Evolutionary conservation across 257 asterid genomes (phyloP), one percentile per base, ranked within the genome.

Genomic region (Petunia axillaris): DNA sequence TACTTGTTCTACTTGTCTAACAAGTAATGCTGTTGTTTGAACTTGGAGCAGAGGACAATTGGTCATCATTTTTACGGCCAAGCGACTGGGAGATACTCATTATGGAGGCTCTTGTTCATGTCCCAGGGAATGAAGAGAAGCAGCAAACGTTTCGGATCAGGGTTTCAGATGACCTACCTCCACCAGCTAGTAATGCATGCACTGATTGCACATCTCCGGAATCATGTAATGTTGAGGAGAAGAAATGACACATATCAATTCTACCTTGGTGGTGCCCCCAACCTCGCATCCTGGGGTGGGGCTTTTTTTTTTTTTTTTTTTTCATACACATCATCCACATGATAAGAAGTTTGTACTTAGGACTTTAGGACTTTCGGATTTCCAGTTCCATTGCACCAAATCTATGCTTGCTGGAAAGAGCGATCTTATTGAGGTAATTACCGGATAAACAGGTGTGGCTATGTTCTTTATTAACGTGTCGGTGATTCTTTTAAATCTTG

Each of bases 71-170:
- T 76, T 79, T 95, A 58, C 82, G 91, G 68, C 86, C 97, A 4
- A 90, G 85, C 2, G 93, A 93, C 83, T 93, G 98, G 98, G 99
- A 95, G 60, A 91, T 95, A 85, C 94, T 95, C 68, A 87, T 95
- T 16, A 91, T 93, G 95, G 99, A 95, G 83, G 98, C 98, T 80
- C 91, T 93, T 57, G 90, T 95, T 75, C 95, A 92, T 41, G 89
- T 92, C 46, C 99, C 97, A 0, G 90, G 87, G 15, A 92, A 92
- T 8, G 94, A 95, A 44, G 85, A 87, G 88, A 91, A 91, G 87
- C 89, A 88, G 79, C 97, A 85, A 80, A 91, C 99, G 0, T 89
- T 86, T 82, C 91, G 97, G 74, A 87, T 95, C 11, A 91, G 90
- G n/a, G 85, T 93, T 78, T 79, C 89, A 5, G 92, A 89, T 65